phyloP scores from a whole-genome alignment of 208 protist species.

The Porcisia hertigi region DNA sequence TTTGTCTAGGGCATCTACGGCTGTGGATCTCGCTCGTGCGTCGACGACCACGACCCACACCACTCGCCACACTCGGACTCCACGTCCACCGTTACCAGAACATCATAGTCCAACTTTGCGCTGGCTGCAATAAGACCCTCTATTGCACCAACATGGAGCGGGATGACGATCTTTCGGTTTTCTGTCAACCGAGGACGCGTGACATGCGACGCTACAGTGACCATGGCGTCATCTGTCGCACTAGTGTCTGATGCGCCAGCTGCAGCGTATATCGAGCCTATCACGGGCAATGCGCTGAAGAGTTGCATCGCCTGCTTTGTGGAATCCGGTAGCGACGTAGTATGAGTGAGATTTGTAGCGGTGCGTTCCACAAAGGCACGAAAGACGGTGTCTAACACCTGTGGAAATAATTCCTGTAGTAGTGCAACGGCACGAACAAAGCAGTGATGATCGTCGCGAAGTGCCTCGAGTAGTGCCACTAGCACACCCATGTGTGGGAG shows the following conservation, averaged over 20 bases:
- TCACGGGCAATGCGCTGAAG: conserved; percentile 20
- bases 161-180: neutral
- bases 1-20: no score
- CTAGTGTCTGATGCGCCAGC: neutral
- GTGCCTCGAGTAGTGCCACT: conserved; percentile 55
- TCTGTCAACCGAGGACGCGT: neutral
- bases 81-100: conserved; percentile 1
- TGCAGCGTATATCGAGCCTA: neutral
- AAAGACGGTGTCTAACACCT: conserved; percentile 42
- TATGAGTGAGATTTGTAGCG: neutral
- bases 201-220: neutral
- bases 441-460: conserved; percentile 9
- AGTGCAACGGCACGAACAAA: conserved; percentile 30
- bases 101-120: conserved; percentile 18
- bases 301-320: conserved; percentile 29
- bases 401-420: conserved; percentile 31
- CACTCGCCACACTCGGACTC: neutral
- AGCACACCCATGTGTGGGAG: conserved; percentile 54
- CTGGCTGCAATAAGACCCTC: conserved; percentile 24
- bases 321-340: neutral
- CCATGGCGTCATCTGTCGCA: neutral
- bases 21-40: neutral
- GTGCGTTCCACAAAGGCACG: conserved; percentile 67
- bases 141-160: conserved; percentile 27
- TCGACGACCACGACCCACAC: neutral